Percentiles rank a stretch among this genome's conserved stretches.
These are phyloP conservation scores for Senna tora DNA, from an alignment of 306 rosid genomes.

Conservation along the genomic window DNA sequence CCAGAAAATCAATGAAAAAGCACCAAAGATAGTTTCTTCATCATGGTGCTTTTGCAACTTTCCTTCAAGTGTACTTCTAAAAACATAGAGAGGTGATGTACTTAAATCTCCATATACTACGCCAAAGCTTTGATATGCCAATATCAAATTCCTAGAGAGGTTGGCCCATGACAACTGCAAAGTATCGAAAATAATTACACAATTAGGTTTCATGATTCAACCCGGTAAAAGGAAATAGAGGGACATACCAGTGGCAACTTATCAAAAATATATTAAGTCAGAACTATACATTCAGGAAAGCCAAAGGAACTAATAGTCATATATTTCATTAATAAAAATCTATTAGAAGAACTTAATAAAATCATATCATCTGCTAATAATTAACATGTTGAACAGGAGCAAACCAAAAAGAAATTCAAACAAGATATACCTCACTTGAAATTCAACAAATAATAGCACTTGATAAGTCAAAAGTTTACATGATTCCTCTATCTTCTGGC, in stretches of 20 bases:
- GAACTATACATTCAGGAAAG: conserved; percentile 4
- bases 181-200: conserved; percentile 13
- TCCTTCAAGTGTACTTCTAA: conserved; percentile 63
- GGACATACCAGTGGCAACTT: neutral
- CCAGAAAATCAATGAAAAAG: conserved; percentile 86
- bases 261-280: neutral
- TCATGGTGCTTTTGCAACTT: conserved; percentile 51
- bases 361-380: neutral
- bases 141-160: conserved; percentile 60
- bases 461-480: neutral
- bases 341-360: neutral
- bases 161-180: conserved; percentile 65
- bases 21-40: conserved; percentile 78
- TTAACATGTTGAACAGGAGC: neutral
- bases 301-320: neutral
- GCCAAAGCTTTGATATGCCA: conserved; percentile 88
- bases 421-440: neutral
- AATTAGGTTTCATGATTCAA: neutral
- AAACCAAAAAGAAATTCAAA: neutral
- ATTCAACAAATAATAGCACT: neutral
- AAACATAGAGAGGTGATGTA: conserved; percentile 89
- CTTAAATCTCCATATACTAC: conserved; percentile 86
- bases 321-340: neutral
- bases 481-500: neutral
- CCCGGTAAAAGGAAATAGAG: neutral